Base-by-base conservation (phyloP, 768 basidiomycete genomes). In the Clavaria fumosa region DNA sequence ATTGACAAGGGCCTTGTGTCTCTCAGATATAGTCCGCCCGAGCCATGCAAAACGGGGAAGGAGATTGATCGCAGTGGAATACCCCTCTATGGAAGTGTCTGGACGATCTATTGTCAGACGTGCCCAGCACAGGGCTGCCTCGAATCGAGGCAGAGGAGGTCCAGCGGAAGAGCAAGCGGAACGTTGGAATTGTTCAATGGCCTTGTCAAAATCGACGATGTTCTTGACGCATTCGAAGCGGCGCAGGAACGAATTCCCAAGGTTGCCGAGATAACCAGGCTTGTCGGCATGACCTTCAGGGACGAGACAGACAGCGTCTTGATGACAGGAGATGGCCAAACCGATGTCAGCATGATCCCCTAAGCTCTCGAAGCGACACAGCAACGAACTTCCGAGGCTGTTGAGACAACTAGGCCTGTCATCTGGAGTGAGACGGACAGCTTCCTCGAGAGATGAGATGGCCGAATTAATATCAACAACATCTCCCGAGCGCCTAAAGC, bases 391-490 rank as follows among this genome's bases (percentile, higher is more conserved):
- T 37, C 20, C 42, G 23, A 47, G 43, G n/a, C 37, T 45, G 11
- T 41, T 41, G 23, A 44, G 21, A 17, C 7, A 35, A 2, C 11
- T 18, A 7, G 27, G 11, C 26, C 23, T 28, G 14, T n/a, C 9
- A 9, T 14, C 11, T 12, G 44, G 37, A 17, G 33, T 31, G 19
- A 38, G 21, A 4, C 34, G 14, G 5, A 44, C 21, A 5, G 28
- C 42, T 32, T 22, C 31, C 22, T 42, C 18, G 11, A 37, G 34
- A 1, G 17, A 11, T 11, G 40, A 33, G 28, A 36, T 43, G 15
- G 46, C 38, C 14, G 38, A 30, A 23, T 59, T 44, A 22, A 60
- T 21, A 40, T 54, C 54, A 37, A 57, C 53, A 34, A 43, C 38
- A 11, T 37, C 24, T 7, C 45, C 38, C 3, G 26, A 28, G 9